Percentiles rank a stretch among this genome's conserved stretches.
Conservation (phyloP, 768 basidiomycete species). For the Macrolepiota albuminosa region DNA sequence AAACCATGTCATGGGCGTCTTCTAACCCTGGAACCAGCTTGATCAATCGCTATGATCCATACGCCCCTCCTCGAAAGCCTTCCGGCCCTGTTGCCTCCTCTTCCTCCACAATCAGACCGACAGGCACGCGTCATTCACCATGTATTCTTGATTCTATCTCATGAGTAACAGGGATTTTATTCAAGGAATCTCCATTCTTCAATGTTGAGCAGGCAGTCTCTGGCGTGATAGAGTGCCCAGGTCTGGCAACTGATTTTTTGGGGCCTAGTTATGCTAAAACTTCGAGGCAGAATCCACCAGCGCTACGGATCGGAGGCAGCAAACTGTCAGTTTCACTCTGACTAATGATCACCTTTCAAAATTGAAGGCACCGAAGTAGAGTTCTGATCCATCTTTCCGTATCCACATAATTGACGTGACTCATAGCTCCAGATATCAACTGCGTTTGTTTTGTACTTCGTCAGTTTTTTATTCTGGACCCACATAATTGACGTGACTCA, state of each 20-base stretch:
- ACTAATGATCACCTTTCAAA: constrained; percentile 60
- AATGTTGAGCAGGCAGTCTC: constrained; percentile 63
- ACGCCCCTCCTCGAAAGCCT: constrained; percentile 52
- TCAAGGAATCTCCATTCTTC: constrained; percentile 81
- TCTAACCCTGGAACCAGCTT: constrained; percentile 27
- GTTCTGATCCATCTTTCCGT: constrained; percentile 1
- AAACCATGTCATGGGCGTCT: constrained; percentile 25
- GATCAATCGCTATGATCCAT: constrained; percentile 58
- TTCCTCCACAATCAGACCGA: constrained; percentile 22
- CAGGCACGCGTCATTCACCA: constrained; percentile 21
- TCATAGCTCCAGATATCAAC: constrained; percentile 63
- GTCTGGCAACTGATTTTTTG: constrained; percentile 30
- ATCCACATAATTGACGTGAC: constrained; percentile 5
- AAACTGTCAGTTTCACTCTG: constrained; percentile 58
- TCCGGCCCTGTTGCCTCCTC: constrained; percentile 32
- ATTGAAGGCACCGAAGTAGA: constrained; percentile 53
- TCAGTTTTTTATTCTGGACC: constrained; percentile 61
- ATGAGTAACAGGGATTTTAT: constrained; percentile 51
- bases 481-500: constrained; percentile 5
- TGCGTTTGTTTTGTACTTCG: constrained; percentile 87
- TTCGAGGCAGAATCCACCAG: constrained; percentile 61
- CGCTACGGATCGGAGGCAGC: constrained; percentile 71
- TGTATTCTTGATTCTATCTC: constrained; percentile 3
- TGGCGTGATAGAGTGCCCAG: constrained; percentile 69
- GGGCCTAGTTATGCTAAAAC: not conserved